Evolutionary conservation across 2,329 filamentous ascomycete genomes (phyloP), one percentile per base, ranked within the genome.

Genomic region (Trichothecium roseum): DNA sequence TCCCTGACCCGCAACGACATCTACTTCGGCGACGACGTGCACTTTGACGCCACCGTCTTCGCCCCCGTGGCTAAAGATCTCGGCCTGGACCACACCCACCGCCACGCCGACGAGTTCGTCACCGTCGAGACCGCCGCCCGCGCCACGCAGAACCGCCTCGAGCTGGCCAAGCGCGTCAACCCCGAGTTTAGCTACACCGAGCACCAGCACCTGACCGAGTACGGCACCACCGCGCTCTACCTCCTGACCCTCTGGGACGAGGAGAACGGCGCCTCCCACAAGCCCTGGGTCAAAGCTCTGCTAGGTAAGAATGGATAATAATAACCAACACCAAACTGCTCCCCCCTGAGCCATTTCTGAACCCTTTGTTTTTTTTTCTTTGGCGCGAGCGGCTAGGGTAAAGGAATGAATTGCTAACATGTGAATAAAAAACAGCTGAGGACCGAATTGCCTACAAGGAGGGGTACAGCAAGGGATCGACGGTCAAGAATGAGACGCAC

Each of bases 1-100:
- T 52, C 48, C 26, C 40, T 58, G 2, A 51, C 43, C 39, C 46
- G 55, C 28, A 45, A 46, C 31, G 54, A 57, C 36, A 18, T 46
- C 27, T 40, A 42, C 36, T 49, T 49, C 15, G 53, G 52, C 22
- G 46, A 56, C 37, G 53, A 53, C 40, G 43, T 51, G 35, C 46
- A 45, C 22, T 58, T 57, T 37, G 37, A 51, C 30, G 30, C 41
- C 5, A 41, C 43, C 8, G 47, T 53, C 16, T 58, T 46, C 45
- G 43, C 36, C 10, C 42, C 45, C 1, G 43, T 50, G 5, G 37
- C 42, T 1, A 28, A 37, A 17, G 34, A 37, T 22, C 34, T 40
- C 27, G 28, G 35, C n/a, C 28, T 40, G 26, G 27, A 35, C 28
- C 26, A 40, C 13, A 16, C 20, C 15, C 18, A 9, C 5, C 38